Conservation (phyloP, 257 asterid species). For the Ilex aquifolium region DNA sequence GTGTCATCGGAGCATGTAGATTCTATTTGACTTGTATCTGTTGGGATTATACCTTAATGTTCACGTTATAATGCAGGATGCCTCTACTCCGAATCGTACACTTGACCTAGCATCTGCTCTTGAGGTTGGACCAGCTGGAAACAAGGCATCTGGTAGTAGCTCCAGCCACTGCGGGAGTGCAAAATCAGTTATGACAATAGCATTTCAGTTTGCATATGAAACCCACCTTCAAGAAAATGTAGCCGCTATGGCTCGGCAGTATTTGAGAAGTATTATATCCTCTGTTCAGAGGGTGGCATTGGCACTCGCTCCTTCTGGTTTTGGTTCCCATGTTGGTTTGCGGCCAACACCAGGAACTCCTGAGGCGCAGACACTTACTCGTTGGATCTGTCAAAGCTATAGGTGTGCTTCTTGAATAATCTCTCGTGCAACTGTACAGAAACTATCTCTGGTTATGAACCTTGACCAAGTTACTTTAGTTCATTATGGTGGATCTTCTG, state of each 20-base stretch:
- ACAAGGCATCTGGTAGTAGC: slow-evolving; percentile 37
- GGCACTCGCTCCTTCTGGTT: slow-evolving; percentile 77
- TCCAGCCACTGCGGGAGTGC: slow-evolving; percentile 32
- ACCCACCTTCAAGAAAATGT: slow-evolving; percentile 78
- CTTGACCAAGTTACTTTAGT: too few relatives aligned
- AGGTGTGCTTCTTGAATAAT: slow-evolving; percentile 36
- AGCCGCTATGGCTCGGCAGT: slow-evolving; percentile 90
- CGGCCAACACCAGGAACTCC: slow-evolving; percentile 75
- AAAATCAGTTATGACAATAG: slow-evolving; percentile 92
- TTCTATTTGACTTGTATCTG: neutral
- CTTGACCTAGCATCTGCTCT: slow-evolving; percentile 94
- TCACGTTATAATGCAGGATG: slow-evolving; percentile 37
- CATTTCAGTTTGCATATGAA: slow-evolving; percentile 91
- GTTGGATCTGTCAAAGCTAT: slow-evolving; percentile 94
- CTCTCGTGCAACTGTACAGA: neutral
- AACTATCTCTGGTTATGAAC: too few relatives aligned
- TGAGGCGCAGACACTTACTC: slow-evolving; percentile 76
- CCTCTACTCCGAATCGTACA: slow-evolving; percentile 77
- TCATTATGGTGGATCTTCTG: too few relatives aligned
- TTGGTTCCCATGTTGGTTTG: slow-evolving; percentile 44
- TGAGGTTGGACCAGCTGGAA: slow-evolving; percentile 62
- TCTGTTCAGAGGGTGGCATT: slow-evolving; percentile 95
- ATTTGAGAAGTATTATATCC: slow-evolving; percentile 78
- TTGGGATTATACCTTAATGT: slow-evolving; percentile 2
- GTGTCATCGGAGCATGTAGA: neutral